Base-by-base conservation (phyloP, 257 asterid genomes). In the Jacaranda mimosifolia region DNA sequence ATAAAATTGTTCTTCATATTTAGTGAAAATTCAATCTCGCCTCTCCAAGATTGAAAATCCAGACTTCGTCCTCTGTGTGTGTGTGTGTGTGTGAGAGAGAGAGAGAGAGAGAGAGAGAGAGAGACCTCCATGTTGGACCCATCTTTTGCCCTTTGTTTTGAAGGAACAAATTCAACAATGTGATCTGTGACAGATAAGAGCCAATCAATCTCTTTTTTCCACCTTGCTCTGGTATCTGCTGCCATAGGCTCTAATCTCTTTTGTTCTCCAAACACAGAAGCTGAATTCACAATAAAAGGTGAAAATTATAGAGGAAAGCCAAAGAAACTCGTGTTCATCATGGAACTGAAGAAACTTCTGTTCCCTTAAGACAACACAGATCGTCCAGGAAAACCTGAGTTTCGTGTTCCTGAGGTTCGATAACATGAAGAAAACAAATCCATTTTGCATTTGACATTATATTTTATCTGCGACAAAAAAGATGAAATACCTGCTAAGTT, bases 141-240 rank as follows among this genome's bases (percentile, higher is more conserved):
- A 80, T 90, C 96, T 85, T 87, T 90, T 21, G 94, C 72, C 21
- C 3, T 84, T 76, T 93, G 99, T 63, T 89, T 89, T n/a, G 89
- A 82, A 77, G 98, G 90, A 87, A 91, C 97, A 75, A 95, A 77
- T 81, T 95, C 99, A 64, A 95, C 99, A 66, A 95, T 93, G 81
- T 93, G 90, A 83, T 94, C 97, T 49, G 97, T 91, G 81, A 94
- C 96, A 35, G 97, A 91, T 80, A 94, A 82, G 45, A 94, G 91
- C 98, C 98, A 94, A 73, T 93, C 96, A 14, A 92, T 92, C 88
- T 94, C 98, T 75, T 88, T 92, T 76, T 83, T 89, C 98, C 98
- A 94, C 80, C 88, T 89, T 58, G 77, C 88, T 82, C 85, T 91
- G 45, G 83, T 90, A 14, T 93, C 98, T 14, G 93, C 77, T 40